Percentiles rank a stretch among this genome's conserved stretches.
phyloP scores from a whole-genome alignment of 2,329 filamentous ascomycete species.

The Sporothrix globosa region DNA sequence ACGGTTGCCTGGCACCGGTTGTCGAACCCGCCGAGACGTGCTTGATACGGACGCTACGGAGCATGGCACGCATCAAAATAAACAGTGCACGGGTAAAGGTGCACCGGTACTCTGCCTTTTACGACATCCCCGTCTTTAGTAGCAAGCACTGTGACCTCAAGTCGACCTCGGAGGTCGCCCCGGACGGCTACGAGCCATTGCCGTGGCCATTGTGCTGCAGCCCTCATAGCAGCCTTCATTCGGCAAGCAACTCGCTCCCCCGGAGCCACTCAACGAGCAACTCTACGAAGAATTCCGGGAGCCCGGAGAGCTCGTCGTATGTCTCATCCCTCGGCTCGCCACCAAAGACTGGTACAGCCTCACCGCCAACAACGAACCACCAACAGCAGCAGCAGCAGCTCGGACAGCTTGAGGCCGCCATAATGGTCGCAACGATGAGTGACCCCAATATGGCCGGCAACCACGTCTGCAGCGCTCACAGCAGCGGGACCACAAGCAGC shows the following conservation, averaged over 20 bases:
- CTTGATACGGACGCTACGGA: conserved; percentile 50
- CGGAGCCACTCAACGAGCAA: conserved; percentile 13
- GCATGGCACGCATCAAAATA: conserved; percentile 55
- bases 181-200: conserved; percentile 40
- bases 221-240: conserved; percentile 31
- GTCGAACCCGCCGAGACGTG: conserved; percentile 48
- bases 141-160: conserved; percentile 55
- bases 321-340: conserved; percentile 24
- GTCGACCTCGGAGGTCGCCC: conserved; percentile 39
- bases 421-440: conserved; percentile 1
- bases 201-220: conserved; percentile 46
- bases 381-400: conserved; percentile 18
- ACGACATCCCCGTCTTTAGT: conserved; percentile 54
- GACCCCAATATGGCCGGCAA: background rate
- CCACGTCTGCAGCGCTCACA: background rate
- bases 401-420: background rate
- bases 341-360: background rate
- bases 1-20: conserved; percentile 43
- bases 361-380: background rate
- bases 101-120: conserved; percentile 57
- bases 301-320: conserved; percentile 21
- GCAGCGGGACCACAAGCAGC: background rate
- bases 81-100: conserved; percentile 58
- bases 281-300: conserved; percentile 9
- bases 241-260: conserved; percentile 15